Conservation (phyloP, 345 rosid species). For the Lumnitzera littorea region DNA sequence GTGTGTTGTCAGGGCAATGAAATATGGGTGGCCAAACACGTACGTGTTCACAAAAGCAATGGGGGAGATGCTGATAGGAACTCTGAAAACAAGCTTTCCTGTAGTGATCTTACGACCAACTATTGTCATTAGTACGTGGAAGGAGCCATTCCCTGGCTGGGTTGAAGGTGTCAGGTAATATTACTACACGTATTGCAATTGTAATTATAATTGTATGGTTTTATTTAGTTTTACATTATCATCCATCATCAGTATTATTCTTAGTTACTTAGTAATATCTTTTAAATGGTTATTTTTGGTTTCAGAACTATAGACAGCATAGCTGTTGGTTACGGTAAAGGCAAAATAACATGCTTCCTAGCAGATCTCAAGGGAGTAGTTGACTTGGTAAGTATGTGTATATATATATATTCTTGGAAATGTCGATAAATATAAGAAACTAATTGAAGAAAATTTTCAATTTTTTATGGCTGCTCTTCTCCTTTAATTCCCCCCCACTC, state of each 20-base stretch:
- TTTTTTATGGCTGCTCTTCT: too few relatives aligned
- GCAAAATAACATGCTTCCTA: constrained; percentile 67
- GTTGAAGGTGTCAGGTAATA: constrained; percentile 61
- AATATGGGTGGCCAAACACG: constrained; percentile 75
- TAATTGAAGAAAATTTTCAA: too few relatives aligned
- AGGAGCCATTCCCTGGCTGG: constrained; percentile 85
- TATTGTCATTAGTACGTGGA: constrained; percentile 61
- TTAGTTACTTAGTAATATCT: background rate
- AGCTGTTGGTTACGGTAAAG: constrained; percentile 66
- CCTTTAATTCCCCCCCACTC: too few relatives aligned
- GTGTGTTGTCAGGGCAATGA: constrained; percentile 39
- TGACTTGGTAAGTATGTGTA: constrained; percentile 47
- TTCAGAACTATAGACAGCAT: constrained; percentile 80
- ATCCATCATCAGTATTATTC: too few relatives aligned
- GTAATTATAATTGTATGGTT: too few relatives aligned
- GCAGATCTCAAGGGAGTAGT: constrained; percentile 46
- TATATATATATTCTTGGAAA: too few relatives aligned
- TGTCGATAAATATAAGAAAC: too few relatives aligned
- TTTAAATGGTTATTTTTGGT: background rate
- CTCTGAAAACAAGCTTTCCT: constrained; percentile 34
- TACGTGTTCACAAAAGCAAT: constrained; percentile 91
- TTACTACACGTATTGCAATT: background rate
- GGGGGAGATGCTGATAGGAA: constrained; percentile 67
- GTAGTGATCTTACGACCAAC: constrained; percentile 61
- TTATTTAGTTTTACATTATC: too few relatives aligned